phyloP scores from a whole-genome alignment of 2,329 filamentous ascomycete species.

The Chrysoporthe austroafricana region DNA sequence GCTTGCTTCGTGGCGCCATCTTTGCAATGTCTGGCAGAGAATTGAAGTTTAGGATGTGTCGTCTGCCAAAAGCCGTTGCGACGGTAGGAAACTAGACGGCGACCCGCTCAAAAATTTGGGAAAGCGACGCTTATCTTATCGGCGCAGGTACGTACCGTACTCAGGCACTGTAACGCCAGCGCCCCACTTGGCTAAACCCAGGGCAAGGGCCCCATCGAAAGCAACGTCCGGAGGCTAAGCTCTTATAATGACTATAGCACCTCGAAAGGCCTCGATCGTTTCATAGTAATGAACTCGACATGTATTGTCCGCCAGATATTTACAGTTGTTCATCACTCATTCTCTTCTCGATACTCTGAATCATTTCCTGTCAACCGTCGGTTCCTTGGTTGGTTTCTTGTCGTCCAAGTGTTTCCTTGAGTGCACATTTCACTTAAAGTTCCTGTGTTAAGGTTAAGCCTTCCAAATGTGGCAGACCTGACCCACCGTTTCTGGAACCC shows the following conservation, averaged over 20 bases:
- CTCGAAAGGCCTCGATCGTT: not conserved
- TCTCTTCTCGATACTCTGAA: too few species aligned
- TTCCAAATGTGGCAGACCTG: too few species aligned
- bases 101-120: slow-evolving; percentile 29
- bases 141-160: slow-evolving; percentile 8
- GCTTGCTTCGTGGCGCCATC: slow-evolving; percentile 43
- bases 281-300: not conserved
- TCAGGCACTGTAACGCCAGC: not conserved
- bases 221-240: not conserved
- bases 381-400: not conserved
- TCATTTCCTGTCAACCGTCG: not conserved
- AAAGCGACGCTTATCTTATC: slow-evolving; percentile 23
- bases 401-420: not conserved
- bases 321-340: not conserved
- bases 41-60: not conserved
- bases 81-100: slow-evolving; percentile 14
- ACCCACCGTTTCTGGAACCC: too few species aligned
- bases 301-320: not conserved
- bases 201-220: not conserved
- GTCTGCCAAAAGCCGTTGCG: slow-evolving; percentile 12
- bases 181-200: not conserved
- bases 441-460: too few species aligned
- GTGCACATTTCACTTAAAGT: too few species aligned
- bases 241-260: not conserved
- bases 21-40: slow-evolving; percentile 9